A percentile compares a stretch with the other conserved stretches of the same genome.
phyloP scores from a whole-genome alignment of 176 grass and related monocot species.

The Oryza rufipogon region DNA sequence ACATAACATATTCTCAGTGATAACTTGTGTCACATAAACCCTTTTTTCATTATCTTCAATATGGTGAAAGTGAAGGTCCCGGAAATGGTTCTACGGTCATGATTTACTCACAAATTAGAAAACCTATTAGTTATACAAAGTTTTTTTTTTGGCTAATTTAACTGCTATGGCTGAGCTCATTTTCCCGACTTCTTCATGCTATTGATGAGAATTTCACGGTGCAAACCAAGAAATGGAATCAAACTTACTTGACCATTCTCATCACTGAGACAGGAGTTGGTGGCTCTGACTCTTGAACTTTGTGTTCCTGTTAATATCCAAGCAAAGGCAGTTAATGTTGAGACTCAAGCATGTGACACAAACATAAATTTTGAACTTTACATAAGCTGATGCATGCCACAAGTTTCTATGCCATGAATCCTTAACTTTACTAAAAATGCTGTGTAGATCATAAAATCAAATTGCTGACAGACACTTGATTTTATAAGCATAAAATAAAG shows the following conservation, averaged over 20 bases:
- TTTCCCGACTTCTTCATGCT: not conserved
- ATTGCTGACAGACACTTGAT: not conserved
- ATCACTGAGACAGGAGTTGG: slow-evolving; percentile 76
- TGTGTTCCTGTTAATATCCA: slow-evolving; percentile 73
- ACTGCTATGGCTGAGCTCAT: slow-evolving; percentile 10
- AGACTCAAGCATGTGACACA: not conserved
- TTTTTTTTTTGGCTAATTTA: not conserved
- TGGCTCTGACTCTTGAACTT: slow-evolving; percentile 90
- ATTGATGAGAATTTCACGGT: not conserved
- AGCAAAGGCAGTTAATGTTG: slow-evolving; percentile 26
- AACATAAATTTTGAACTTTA: not conserved
- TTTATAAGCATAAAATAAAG: slow-evolving; percentile 38
- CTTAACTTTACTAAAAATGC: not conserved
- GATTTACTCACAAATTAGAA: not conserved
- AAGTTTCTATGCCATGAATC: slow-evolving; percentile 6
- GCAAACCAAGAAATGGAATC: slow-evolving; percentile 27
- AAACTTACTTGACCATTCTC: slow-evolving; percentile 82
- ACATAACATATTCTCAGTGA: not conserved
- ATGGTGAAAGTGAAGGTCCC: not conserved
- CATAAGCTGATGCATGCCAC: slow-evolving; percentile 8
- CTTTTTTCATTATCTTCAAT: not conserved
- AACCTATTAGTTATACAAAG: not conserved
- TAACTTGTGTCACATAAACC: not conserved
- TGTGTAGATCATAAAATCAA: slow-evolving; percentile 11
- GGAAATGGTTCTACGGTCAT: not conserved